Base-by-base conservation (phyloP, 495 filamentous ascomycete species). In the Diplogelasinospora grovesii region DNA sequence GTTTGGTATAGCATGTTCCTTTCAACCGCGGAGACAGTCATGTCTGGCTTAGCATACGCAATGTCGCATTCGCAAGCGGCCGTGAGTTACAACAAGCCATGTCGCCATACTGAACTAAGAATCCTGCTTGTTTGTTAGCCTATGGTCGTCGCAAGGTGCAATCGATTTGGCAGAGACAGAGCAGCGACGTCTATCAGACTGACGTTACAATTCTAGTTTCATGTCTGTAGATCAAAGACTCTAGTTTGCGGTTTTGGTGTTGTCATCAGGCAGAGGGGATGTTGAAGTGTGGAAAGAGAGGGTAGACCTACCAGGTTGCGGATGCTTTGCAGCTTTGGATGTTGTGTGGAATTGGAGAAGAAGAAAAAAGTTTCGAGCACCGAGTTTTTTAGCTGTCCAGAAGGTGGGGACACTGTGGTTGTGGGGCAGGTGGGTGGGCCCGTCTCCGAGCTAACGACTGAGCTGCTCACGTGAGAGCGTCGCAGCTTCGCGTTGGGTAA, bases 141-240 rank as follows among this genome's bases (percentile, higher is more conserved):
- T 14, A 3, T 11, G n/a, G 10, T 22, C 21, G 21, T 23, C 8
- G 21, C 20, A 36, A 11, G 13, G 33, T n/a, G 33, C 4, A n/a
- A 38, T 20, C 35, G 46, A 41, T 41, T 41, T 40, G 31, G 46
- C 45, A 43, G 31, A n/a, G n/a, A n/a, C n/a, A n/a, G n/a, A n/a
- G n/a, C n/a, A n/a, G n/a, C n/a, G n/a, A n/a, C n/a, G n/a, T n/a
- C n/a, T n/a, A 75, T 97, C 90, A 97, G 90, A 88, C 90, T 97
- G 90, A 97, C 90, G 90, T 97, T 83, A 82, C 86, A 87, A 82
- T 79, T 69, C 57, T 64, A 83, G 82, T 90, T 95, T 90, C 92
- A 94, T 87, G 27, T 78, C 83, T 83, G 71, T 24, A 86, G 57
- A 85, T 97, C 90, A 97, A 96, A 97, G 90, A 97, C 90, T 97